A percentile compares a stretch with the other conserved stretches of the same genome.
phyloP scores from a whole-genome alignment of 331 rosid species.

The Cydonia oblonga region DNA sequence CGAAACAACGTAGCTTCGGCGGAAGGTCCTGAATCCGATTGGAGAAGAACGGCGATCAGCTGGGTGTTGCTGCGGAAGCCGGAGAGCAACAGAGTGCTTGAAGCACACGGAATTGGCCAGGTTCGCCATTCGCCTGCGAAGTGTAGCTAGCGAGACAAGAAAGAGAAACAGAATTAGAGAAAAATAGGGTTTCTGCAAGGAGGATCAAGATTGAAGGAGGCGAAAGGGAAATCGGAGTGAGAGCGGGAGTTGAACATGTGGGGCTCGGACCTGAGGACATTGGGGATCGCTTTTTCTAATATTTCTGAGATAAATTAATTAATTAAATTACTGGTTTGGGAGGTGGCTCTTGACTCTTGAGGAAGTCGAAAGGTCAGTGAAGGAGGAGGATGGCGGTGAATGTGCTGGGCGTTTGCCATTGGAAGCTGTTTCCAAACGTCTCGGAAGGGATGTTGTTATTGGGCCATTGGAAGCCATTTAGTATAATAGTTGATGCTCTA shows the following conservation, averaged over 20 bases:
- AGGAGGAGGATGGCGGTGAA: background rate
- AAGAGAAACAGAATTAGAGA: conserved; percentile 12
- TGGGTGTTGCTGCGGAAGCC: conserved; percentile 21
- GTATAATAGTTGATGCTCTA: no score
- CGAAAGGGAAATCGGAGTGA: background rate
- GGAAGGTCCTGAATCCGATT: conserved; percentile 28
- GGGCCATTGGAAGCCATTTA: no score
- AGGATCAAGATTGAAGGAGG: conserved; percentile 2
- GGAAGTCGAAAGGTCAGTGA: conserved; percentile 33
- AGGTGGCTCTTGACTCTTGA: conserved; percentile 26
- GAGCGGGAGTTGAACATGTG: background rate
- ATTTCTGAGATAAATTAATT: background rate
- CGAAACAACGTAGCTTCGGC: conserved; percentile 47
- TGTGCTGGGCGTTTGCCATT: background rate
- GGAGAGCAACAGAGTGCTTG: conserved; percentile 37
- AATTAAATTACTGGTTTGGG: background rate
- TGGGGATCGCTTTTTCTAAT: background rate
- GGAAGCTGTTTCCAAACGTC: background rate
- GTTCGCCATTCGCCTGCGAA: conserved; percentile 44
- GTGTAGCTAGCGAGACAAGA: conserved; percentile 20
- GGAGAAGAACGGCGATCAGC: conserved; percentile 16
- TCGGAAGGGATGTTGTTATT: background rate
- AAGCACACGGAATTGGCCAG: conserved; percentile 38
- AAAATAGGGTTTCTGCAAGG: background rate
- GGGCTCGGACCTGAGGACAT: conserved; percentile 38